Base-by-base conservation (phyloP, 805 yeast genomes). In the Wickerhamomyces chambardii region DNA sequence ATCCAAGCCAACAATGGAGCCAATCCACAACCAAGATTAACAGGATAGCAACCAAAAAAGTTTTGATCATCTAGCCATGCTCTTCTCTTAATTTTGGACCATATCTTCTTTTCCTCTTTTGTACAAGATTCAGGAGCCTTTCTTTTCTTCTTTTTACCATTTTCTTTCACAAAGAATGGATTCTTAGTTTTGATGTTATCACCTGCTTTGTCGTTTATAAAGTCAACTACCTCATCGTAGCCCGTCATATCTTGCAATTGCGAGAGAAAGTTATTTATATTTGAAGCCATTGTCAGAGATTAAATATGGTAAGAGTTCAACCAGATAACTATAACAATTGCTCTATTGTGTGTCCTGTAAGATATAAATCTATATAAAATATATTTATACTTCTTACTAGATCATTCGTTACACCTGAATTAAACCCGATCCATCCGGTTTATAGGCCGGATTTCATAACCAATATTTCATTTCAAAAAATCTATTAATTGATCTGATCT, bases 51-150 rank as follows among this genome's bases (percentile, higher is more conserved):
- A 1, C 95, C 95, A 54, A 83, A 65, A 48, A 85, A 73, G 53
- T 94, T 84, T 44, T 72, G 70, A 53, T 90, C 97, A 51, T 90
- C 87, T 14, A 70, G 50, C 96, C 96, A 89, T 0, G 97, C 97
- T 40, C 74, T 69, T 34, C 61, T 66, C 50, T 80, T 89, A n/a
- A 87, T 62, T 18, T 55, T 59, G 51, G 78, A 82, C 94, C 92
- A 90, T 7, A 68, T 61, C 46, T 72, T 70, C 32, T 68, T 72
- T 43, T 86, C 92, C 28, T 66, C 61, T 34, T 72, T 70, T 3
- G 77, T 62, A 16, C 76, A 68, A 16, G 68, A 68, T 2, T 65
- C 68, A 1, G 89, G 84, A 12, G 84, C 66, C 41, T 70, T 69
- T 25, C 86, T 65, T 40, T 75, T 68, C 33, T 68, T 68, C 11